Conservation (phyloP, 2,329 filamentous ascomycete species). For the Ophiostoma ulmi region DNA sequence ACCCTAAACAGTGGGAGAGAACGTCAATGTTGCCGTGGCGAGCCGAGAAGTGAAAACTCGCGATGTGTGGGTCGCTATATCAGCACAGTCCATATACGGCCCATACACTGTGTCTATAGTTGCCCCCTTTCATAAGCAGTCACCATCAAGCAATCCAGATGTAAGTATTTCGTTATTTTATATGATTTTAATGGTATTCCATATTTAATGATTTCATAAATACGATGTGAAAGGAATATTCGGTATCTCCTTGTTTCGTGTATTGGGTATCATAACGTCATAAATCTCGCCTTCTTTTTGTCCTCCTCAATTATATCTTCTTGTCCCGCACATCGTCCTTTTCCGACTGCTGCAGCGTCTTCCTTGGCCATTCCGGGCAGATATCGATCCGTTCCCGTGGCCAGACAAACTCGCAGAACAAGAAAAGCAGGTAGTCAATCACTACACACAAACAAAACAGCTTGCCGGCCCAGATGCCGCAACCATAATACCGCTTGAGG, state of each 20-base stretch:
- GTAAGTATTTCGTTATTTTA: neutral
- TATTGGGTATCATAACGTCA: conserved; percentile 21
- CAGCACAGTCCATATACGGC: neutral
- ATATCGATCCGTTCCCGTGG: conserved; percentile 83
- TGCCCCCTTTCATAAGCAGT: neutral
- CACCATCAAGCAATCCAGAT: neutral
- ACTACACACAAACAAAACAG: conserved; percentile 92
- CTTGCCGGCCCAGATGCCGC: conserved; percentile 97
- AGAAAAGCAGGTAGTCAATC: conserved; percentile 86
- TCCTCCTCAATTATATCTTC: neutral
- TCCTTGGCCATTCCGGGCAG: conserved; percentile 86
- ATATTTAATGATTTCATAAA: neutral
- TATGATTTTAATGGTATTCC: neutral
- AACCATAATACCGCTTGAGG: conserved; percentile 93
- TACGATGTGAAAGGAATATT: neutral
- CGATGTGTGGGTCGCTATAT: conserved; percentile 4
- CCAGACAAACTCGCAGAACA: conserved; percentile 81
- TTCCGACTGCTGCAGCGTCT: conserved; percentile 37
- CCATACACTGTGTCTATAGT: neutral
- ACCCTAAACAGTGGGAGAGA: neutral
- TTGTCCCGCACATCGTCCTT: conserved; percentile 13
- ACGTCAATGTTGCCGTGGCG: neutral
- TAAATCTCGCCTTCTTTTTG: neutral
- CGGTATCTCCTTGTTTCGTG: neutral
- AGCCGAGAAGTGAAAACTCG: conserved; percentile 4